Evolutionary conservation across 108 stramenopile genomes (phyloP), one percentile per base, ranked within the genome.

Genomic region (Pinguiococcus pyrenoidosus): DNA sequence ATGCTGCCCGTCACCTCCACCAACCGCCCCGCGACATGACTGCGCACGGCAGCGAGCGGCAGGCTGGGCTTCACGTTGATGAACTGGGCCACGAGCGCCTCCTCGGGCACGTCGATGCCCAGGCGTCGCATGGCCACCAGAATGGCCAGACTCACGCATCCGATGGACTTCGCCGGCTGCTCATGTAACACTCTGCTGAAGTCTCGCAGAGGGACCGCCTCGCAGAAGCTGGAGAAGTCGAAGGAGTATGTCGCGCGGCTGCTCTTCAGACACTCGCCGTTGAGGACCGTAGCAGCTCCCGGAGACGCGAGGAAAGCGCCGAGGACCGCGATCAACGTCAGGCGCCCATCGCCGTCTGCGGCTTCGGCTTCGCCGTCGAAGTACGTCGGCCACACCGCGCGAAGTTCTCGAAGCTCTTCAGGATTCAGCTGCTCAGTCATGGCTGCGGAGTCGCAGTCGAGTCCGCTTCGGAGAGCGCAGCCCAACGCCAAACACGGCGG

Each of bases 1-100:
- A 96, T 84, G 50, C 77, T 82, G 6, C 90, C 93, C 22, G 81
- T 72, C 36, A 96, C 72, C 1, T 87, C 68, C 3, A 92, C 68
- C 39, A 96, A 79, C 18, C 46, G 46, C n/a, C 55, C 61, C 29
- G 14, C 47, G 9, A 21, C 2, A 0, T 7, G 21, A 1, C 18
- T 17, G 7, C 26, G 24, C 21, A 49, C 23, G 8, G 1, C 13
- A 16, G 20, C 37, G 22, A 56, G 21, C 32, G 46, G 32, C n/a
- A 21, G 13, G 6, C 17, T 13, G 13, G 46, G 46, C 46, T 14
- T 18, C 12, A 33, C 46, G 22, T 24, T 18, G 21, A 23, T 22
- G 20, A 43, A 24, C 18, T 22, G 18, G 9, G 42, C 42, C 14
- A 16, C 14, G 13, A 39, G 17, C 8, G 14, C 38, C 14, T 39